Evolutionary conservation across 805 yeast genomes (phyloP), one percentile per base, ranked within the genome.

Genomic region (Saccharomyces mikatae): DNA sequence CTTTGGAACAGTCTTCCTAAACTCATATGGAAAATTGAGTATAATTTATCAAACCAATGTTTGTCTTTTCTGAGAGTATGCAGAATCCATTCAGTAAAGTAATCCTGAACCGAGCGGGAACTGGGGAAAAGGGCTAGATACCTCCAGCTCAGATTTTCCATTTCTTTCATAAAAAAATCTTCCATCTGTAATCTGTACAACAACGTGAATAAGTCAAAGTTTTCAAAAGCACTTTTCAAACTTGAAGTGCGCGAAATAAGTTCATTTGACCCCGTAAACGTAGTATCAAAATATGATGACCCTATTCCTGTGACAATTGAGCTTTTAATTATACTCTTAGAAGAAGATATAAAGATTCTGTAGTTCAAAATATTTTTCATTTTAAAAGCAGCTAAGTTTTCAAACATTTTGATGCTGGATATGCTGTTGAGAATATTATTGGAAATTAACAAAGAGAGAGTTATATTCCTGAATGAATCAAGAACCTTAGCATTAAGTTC

Each of bases 21-120:
- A 4, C 78, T 76, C 51, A 74, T 67, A 55, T 70, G 75, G 62
- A 76, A 81, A 54, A 84, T 64, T 14, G 75, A 71, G 53, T 77
- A 80, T 47, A 86, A 70, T 32, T 81, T 78, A 1, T 72, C 65
- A 54, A 87, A 80, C 94, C 94, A 87, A 11, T 53, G 48, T 3
- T 30, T 32, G 13, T 74, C 77, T 14, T 72, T 58, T 30, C 71
- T 74, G 4, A 66, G 71, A 2, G 79, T 76, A 26, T 80, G 75
- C 17, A 79, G 81, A 48, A 87, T 67, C 92, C 94, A 87, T 17
- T 80, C 76, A 14, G 63, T 66, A 11, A 87, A 73, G 49, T 86
- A 71, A 2, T 70, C 67, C 29, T 73, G 65, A 21, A 86, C 64
- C 6, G 74, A 76, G 1, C 58, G 59, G 47, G 82, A 79, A 2